Evolutionary conservation across 495 filamentous ascomycete species (phyloP).

Genomic region (Xylaria cubensis): DNA sequence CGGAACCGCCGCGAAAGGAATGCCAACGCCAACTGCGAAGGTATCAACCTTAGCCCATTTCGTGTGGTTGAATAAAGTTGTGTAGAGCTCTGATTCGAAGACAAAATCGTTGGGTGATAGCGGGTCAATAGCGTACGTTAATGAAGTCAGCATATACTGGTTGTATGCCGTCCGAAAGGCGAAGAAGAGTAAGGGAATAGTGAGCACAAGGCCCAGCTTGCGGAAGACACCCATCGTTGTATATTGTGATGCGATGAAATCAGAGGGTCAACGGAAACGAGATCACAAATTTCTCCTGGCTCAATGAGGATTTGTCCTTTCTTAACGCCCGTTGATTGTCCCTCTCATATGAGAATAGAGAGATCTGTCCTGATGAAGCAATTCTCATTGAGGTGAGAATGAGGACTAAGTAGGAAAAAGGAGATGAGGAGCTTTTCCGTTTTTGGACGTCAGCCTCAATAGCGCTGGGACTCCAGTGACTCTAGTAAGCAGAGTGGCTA

Average conservation of each 20-base stretch:
- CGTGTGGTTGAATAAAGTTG: slow-evolving; percentile 25
- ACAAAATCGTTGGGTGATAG: slow-evolving; percentile 16
- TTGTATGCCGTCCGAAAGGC: slow-evolving; percentile 22
- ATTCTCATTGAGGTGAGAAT: slow-evolving; percentile 7
- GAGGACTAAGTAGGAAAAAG: slow-evolving; percentile 23
- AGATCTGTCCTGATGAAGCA: slow-evolving; percentile 27
- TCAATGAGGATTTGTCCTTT: background rate
- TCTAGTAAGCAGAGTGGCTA: slow-evolving; percentile 24
- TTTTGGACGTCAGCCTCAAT: slow-evolving; percentile 23
- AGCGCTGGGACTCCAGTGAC: background rate
- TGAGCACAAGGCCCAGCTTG: slow-evolving; percentile 26
- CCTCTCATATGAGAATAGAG: slow-evolving; percentile 2
- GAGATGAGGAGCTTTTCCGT: background rate
- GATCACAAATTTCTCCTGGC: slow-evolving; percentile 6
- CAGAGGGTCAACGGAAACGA: background rate
- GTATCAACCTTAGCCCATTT: slow-evolving; percentile 29
- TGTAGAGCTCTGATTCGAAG: slow-evolving; percentile 25
- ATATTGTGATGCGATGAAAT: slow-evolving; percentile 1
- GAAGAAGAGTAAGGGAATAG: slow-evolving; percentile 24
- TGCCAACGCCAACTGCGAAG: slow-evolving; percentile 24
- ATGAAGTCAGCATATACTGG: slow-evolving; percentile 22
- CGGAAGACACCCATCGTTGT: slow-evolving; percentile 25
- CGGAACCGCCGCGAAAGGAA: slow-evolving; percentile 11
- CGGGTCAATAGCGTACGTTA: slow-evolving; percentile 23
- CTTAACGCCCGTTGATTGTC: background rate